Conservation (phyloP, 2,329 filamentous ascomycete species). For the Rhynchosporium secalis region DNA sequence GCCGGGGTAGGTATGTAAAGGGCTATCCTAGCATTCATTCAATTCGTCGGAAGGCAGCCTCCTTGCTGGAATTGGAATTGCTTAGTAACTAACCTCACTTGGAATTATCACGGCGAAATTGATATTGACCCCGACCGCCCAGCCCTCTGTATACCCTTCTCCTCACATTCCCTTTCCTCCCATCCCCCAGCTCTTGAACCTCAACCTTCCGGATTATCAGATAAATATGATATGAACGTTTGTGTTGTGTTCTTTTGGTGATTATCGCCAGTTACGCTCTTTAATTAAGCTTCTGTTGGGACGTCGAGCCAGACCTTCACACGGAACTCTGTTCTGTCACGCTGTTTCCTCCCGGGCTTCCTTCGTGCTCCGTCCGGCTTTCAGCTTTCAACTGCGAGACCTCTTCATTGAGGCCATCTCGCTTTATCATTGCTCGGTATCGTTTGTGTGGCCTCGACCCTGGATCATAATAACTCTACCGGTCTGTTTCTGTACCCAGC, state of each 20-base stretch:
- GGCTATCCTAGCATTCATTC: not conserved
- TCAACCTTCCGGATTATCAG: not conserved
- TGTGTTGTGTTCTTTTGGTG: not conserved
- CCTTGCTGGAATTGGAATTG: not conserved
- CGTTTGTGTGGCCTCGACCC: not conserved
- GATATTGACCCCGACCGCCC: not conserved
- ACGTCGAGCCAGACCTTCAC: not conserved
- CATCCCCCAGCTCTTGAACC: not conserved
- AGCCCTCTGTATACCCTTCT: not conserved
- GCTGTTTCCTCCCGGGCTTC: not conserved
- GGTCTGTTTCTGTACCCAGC: not conserved
- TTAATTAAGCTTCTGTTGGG: not conserved
- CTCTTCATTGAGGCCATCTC: conserved; percentile 8
- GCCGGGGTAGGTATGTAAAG: no score
- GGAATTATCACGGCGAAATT: not conserved
- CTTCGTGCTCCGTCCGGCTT: not conserved
- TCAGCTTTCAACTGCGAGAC: conserved; percentile 3
- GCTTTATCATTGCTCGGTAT: not conserved
- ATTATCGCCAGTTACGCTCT: conserved; percentile 10
- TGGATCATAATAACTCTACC: not conserved
- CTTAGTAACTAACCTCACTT: not conserved
- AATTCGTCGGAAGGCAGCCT: not conserved
- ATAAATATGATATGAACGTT: not conserved
- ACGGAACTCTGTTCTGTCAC: conserved; percentile 2
- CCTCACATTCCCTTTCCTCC: not conserved